Evolutionary conservation across 2,329 filamentous ascomycete genomes (phyloP).

Genomic region (Colletotrichum liriopes): DNA sequence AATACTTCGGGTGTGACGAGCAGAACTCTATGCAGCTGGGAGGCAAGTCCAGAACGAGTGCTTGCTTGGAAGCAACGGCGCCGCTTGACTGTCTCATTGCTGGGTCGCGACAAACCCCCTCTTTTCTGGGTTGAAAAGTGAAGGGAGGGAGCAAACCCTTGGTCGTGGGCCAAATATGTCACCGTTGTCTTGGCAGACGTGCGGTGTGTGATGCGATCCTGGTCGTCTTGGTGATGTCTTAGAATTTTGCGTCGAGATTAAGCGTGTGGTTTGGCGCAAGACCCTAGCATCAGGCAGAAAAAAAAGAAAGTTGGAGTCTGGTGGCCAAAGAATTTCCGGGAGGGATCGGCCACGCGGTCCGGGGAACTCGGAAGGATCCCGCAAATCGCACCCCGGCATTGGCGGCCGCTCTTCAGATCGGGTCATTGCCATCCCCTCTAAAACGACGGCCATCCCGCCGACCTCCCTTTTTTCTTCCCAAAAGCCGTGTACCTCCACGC

Average conservation of each 20-base stretch:
- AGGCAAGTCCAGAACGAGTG: conserved; percentile 74
- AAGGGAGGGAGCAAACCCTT: neutral
- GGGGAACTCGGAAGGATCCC: conserved; percentile 34
- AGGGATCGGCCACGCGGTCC: conserved; percentile 16
- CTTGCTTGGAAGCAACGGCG: conserved; percentile 60
- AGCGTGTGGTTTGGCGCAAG: neutral
- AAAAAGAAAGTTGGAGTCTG: neutral
- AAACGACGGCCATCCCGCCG: conserved; percentile 1
- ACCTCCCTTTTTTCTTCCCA: neutral
- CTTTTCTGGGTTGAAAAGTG: neutral
- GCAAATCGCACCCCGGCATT: conserved; percentile 25
- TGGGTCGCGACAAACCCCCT: neutral
- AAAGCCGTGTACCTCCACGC: neutral
- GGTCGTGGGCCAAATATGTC: neutral
- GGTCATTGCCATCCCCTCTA: neutral
- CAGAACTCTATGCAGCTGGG: conserved; percentile 87
- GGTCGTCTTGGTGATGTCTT: neutral
- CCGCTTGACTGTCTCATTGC: conserved; percentile 29
- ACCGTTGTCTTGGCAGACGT: neutral
- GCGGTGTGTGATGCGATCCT: neutral
- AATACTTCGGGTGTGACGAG: conserved; percentile 72
- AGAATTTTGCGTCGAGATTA: neutral
- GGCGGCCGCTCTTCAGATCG: conserved; percentile 26
- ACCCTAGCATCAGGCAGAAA: conserved; percentile 37
- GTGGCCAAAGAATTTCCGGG: conserved; percentile 7